Base-by-base conservation (phyloP, 2,329 filamentous ascomycete species). In the Colletotrichum destructivum region DNA sequence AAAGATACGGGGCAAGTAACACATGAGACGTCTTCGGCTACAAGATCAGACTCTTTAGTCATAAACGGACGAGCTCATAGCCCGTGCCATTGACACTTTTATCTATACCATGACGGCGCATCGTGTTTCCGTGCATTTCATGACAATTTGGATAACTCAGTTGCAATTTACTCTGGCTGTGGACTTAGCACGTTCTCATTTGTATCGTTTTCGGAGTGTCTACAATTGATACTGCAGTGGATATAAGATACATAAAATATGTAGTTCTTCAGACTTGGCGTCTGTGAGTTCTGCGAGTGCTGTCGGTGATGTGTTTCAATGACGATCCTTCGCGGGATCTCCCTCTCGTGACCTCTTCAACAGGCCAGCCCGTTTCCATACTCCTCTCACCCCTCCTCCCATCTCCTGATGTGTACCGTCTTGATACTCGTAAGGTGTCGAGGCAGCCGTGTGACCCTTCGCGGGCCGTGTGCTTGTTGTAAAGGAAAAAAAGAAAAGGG, bases 151-250 rank as follows among this genome's bases (percentile, higher is more conserved):
- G 12, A 21, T 52, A 12, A 15, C 49, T 26, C 1, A 15, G 12
- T 16, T 3, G 18, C 21, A 12, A 15, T 21, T 38, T 31, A 38
- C 16, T n/a, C 31, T 21, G 31, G 4, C 31, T 18, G 4, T 13
- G 11, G 31, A 38, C 52, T 56, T 38, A 18, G 11, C 31, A 12
- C 13, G n/a, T n/a, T 56, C 4, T 51, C 26, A 18, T 62, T 18
- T 12, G 31, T 38, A 7, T 35, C 38, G 21, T 60, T 35, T 18
- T 40, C 18, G 31, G 26, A 23, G 44, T 23, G 38, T 63, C 44
- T 15, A 51, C 40, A 57, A 65, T 44, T 13, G 44, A 69, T 65
- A 38, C 61, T 65, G 42, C 46, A 65, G 49, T 57, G 42, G 51
- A 61, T 69, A 65, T 44, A 16, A 38, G n/a, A 52, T 44, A 59